Conservation (phyloP, 2,329 filamentous ascomycete genomes). For the Salinomyces thailandicus region DNA sequence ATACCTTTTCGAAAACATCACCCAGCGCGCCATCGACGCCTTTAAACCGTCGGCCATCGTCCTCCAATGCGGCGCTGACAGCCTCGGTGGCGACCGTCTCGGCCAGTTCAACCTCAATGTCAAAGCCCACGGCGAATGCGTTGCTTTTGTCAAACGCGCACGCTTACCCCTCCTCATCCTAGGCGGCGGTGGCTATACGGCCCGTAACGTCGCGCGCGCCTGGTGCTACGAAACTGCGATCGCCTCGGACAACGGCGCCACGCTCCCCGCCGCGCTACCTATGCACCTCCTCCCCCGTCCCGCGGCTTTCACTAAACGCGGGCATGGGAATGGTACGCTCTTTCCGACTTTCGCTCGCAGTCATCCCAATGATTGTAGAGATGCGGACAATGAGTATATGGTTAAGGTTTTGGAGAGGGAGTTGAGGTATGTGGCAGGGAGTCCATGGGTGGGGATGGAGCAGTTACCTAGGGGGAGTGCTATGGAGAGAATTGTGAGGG, state of each 20-base stretch:
- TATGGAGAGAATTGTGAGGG: conserved; percentile 51
- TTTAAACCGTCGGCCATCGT: conserved; percentile 89
- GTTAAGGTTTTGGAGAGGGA: conserved; percentile 74
- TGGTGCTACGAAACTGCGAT: conserved; percentile 97
- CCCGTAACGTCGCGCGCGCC: conserved; percentile 86
- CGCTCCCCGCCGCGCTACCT: conserved; percentile 64
- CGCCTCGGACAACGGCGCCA: conserved; percentile 55
- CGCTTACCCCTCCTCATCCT: conserved; percentile 77
- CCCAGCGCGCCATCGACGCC: conserved; percentile 65
- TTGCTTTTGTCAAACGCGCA: conserved; percentile 75
- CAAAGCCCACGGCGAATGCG: conserved; percentile 82
- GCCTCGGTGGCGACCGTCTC: conserved; percentile 81
- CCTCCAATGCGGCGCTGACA: conserved; percentile 91
- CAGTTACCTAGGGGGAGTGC: conserved; percentile 61
- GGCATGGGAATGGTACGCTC: conserved; percentile 58
- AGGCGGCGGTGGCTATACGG: conserved; percentile 91
- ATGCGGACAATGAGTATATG: conserved; percentile 67
- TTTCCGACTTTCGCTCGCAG: conserved; percentile 53
- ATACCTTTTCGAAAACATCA: conserved; percentile 70
- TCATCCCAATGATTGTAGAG: conserved; percentile 55
- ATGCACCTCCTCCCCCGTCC: conserved; percentile 67
- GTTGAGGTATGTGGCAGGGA: conserved; percentile 70
- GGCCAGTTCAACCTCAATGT: conserved; percentile 97
- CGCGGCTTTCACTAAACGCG: conserved; percentile 69
- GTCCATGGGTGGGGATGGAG: conserved; percentile 78